phyloP scores from a whole-genome alignment of 805 yeast genomes.

The Yamadazyma endophytica region DNA sequence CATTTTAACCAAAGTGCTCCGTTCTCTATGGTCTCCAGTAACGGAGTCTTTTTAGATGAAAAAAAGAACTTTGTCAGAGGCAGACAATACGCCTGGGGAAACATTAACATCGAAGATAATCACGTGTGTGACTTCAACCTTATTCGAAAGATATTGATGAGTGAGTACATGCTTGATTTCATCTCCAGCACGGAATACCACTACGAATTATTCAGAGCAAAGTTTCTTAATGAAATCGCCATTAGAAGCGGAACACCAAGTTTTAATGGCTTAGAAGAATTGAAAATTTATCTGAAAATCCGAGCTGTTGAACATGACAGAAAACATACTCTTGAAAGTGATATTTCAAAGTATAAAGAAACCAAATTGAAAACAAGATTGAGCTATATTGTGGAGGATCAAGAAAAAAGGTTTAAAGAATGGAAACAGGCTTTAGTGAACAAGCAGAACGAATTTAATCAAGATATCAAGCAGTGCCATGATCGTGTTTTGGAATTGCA shows the following conservation, averaged over 20 bases:
- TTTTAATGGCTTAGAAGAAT: conserved; percentile 28
- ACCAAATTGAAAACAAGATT: conserved; percentile 40
- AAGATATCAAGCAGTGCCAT: conserved; percentile 46
- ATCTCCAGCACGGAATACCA: conserved; percentile 72
- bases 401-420: conserved; percentile 55
- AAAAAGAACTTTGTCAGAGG: conserved; percentile 56
- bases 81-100: conserved; percentile 81
- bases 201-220: conserved; percentile 53
- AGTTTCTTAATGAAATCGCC: conserved; percentile 1
- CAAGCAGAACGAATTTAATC: conserved; percentile 53
- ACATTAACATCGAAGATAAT: conserved; percentile 75
- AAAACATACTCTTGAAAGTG: conserved; percentile 24
- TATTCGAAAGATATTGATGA: conserved; percentile 62
- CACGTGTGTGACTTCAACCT: conserved; percentile 71
- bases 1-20: conserved; percentile 50
- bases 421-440: conserved; percentile 56
- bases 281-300: conserved; percentile 34
- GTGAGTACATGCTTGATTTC: conserved; percentile 72
- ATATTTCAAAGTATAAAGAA: conserved; percentile 42
- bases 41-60: conserved; percentile 22
- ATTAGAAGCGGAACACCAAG: not conserved
- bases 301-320: conserved; percentile 13
- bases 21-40: conserved; percentile 68
- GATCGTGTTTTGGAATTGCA: conserved; percentile 33
- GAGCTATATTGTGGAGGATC: conserved; percentile 29